Conservation (phyloP, 192 early-diverging fungal genomes). For the Borealophlyctis nickersoniae region DNA sequence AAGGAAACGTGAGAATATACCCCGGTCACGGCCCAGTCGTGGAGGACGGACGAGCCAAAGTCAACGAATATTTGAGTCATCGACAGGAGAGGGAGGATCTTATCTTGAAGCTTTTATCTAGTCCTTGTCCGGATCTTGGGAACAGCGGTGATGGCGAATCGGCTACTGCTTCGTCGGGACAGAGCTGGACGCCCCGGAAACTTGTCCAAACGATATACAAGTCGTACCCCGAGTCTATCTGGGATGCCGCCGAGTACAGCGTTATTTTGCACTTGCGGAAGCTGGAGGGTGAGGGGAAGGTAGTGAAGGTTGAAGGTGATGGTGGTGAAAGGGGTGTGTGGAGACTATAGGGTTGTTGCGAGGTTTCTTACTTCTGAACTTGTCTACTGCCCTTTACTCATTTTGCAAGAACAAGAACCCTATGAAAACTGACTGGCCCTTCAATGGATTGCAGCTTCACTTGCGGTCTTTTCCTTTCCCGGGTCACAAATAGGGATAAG, state of each 20-base stretch:
- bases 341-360: too few species aligned
- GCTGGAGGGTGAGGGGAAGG: conserved; percentile 7
- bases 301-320: background rate
- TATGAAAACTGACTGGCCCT: too few species aligned
- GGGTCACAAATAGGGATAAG: too few species aligned
- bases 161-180: too few species aligned
- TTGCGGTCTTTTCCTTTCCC: too few species aligned
- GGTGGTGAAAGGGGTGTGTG: background rate
- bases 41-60: conserved; percentile 55
- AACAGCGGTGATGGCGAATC: too few species aligned
- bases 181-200: background rate
- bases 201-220: background rate
- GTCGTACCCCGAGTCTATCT: background rate
- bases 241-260: conserved; percentile 1
- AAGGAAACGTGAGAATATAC: conserved; percentile 40
- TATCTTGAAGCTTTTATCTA: conserved; percentile 34
- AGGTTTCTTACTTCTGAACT: too few species aligned
- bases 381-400: too few species aligned
- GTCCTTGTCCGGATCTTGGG: background rate
- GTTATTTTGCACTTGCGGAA: conserved; percentile 10
- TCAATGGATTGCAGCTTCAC: too few species aligned
- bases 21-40: conserved; percentile 81
- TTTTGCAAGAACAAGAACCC: too few species aligned
- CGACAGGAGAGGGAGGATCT: conserved; percentile 70
- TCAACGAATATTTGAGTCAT: conserved; percentile 77